Percentiles rank a stretch among this genome's conserved stretches.
phyloP scores from a whole-genome alignment of 768 basidiomycete species.

The Phlebiopsis flavidoalba region DNA sequence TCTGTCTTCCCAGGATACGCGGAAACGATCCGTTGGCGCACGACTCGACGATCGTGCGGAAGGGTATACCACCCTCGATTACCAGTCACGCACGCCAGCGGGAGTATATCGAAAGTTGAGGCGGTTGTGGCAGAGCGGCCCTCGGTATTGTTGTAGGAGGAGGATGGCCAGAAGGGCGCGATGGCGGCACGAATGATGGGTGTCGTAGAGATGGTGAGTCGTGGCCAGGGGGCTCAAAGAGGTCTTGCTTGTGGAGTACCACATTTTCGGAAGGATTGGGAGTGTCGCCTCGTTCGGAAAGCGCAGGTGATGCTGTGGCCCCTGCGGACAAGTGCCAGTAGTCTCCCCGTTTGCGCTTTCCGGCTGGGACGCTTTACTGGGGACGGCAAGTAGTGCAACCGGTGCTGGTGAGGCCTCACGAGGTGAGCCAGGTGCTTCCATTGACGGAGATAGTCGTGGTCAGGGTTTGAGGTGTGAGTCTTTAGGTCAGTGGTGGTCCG shows the following conservation, averaged over 20 bases:
- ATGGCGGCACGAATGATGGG: conserved; percentile 60
- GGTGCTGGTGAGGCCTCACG: conserved; percentile 28
- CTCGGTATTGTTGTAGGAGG: conserved; percentile 65
- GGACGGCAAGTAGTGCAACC: conserved; percentile 24
- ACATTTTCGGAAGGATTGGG: conserved; percentile 35
- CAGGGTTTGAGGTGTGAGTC: not conserved
- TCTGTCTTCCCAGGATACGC: conserved; percentile 93
- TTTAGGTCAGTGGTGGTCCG: not conserved
- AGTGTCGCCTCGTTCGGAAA: conserved; percentile 29
- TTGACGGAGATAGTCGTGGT: not conserved
- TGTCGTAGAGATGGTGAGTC: conserved; percentile 71
- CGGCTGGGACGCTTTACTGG: conserved; percentile 17
- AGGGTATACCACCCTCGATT: conserved; percentile 51
- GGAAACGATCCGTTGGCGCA: conserved; percentile 59
- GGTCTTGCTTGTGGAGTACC: conserved; percentile 58
- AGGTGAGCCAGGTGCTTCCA: conserved; percentile 22
- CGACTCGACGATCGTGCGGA: conserved; percentile 80
- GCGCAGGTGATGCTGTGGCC: conserved; percentile 28
- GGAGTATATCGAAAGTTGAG: conserved; percentile 78
- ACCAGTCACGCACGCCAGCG: conserved; percentile 68
- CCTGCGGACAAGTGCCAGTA: conserved; percentile 28
- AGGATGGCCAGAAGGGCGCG: conserved; percentile 46
- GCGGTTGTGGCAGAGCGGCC: conserved; percentile 64
- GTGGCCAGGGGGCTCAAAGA: conserved; percentile 64
- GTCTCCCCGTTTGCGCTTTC: conserved; percentile 50